A percentile compares a stretch with the other conserved stretches of the same genome.
phyloP scores from a whole-genome alignment of 2,329 filamentous ascomycete species.

The Paecilomyces dactylethromorphus region DNA sequence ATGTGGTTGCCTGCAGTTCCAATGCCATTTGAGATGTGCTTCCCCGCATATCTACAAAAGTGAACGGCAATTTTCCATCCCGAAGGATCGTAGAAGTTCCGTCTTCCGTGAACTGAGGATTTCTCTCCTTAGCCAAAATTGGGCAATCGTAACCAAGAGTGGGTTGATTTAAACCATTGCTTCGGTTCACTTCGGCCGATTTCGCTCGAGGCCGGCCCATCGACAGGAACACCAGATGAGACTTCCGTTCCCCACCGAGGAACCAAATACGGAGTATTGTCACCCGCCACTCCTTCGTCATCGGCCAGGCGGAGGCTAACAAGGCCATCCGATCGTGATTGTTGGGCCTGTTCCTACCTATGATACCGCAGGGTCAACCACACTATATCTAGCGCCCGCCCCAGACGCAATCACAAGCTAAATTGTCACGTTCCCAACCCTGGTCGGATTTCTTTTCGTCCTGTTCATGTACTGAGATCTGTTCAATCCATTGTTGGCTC shows the following conservation, averaged over 20 bases:
- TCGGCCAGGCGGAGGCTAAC: not conserved
- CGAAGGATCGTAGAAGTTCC: not conserved
- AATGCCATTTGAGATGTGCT: not conserved
- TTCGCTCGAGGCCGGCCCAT: constrained; percentile 10
- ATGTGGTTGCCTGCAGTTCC: not conserved
- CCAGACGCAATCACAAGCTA: not conserved
- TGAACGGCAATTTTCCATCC: not conserved
- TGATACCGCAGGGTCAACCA: not conserved
- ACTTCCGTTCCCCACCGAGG: not conserved
- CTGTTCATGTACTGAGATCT: not conserved
- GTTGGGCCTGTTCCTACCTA: not conserved
- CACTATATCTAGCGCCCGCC: not conserved
- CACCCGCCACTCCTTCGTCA: not conserved
- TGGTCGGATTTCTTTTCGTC: not conserved
- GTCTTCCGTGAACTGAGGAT: not conserved
- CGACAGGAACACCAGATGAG: not conserved
- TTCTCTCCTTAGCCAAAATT: not conserved
- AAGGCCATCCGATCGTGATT: not conserved
- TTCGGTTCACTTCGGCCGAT: constrained; percentile 19
- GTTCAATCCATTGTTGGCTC: not conserved
- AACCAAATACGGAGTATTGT: not conserved
- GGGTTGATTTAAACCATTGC: not conserved
- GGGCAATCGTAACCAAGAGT: not conserved
- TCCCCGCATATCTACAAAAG: not conserved
- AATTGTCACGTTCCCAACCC: not conserved